phyloP scores from a whole-genome alignment of 73 alveolate species.

The Paramecium pentaurelia region DNA sequence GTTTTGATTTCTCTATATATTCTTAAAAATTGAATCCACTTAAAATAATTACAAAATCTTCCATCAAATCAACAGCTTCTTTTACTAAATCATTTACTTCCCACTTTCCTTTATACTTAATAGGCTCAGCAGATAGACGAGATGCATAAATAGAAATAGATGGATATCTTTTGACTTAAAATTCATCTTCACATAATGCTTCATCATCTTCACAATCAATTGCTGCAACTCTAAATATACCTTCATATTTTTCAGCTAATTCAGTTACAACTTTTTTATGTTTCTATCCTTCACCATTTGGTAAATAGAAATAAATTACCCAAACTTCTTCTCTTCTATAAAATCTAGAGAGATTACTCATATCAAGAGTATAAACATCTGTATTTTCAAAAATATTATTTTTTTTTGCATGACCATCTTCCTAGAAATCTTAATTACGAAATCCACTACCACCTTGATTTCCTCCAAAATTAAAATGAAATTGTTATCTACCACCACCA shows the following conservation, averaged over 20 bases:
- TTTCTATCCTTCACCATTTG: constrained; percentile 67
- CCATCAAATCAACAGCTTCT: constrained; percentile 89
- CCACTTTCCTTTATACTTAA: constrained; percentile 82
- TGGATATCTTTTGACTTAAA: constrained; percentile 81
- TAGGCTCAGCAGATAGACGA: constrained; percentile 76
- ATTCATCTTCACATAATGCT: constrained; percentile 97
- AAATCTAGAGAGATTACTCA: constrained; percentile 83
- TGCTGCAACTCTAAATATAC: constrained; percentile 94
- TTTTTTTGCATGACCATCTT: constrained; percentile 69
- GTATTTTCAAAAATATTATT: constrained; percentile 76
- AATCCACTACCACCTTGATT: constrained; percentile 37
- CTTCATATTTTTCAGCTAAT: constrained; percentile 92
- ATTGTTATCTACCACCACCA: constrained; percentile 54
- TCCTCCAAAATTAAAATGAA: neutral
- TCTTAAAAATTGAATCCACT: constrained; percentile 86
- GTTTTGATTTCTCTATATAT: constrained; percentile 74
- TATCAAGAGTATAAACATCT: constrained; percentile 85
- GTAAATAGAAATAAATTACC: constrained; percentile 89
- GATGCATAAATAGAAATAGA: constrained; percentile 85
- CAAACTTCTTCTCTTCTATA: constrained; percentile 92
- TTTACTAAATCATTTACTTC: constrained; percentile 74
- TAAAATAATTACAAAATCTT: constrained; percentile 86
- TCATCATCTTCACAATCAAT: constrained; percentile 96
- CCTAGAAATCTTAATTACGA: constrained; percentile 62
- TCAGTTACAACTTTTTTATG: constrained; percentile 70